Percentiles rank a stretch among this genome's conserved stretches.
phyloP scores from a whole-genome alignment of 345 rosid species.

The Euphorbia tirucalli region DNA sequence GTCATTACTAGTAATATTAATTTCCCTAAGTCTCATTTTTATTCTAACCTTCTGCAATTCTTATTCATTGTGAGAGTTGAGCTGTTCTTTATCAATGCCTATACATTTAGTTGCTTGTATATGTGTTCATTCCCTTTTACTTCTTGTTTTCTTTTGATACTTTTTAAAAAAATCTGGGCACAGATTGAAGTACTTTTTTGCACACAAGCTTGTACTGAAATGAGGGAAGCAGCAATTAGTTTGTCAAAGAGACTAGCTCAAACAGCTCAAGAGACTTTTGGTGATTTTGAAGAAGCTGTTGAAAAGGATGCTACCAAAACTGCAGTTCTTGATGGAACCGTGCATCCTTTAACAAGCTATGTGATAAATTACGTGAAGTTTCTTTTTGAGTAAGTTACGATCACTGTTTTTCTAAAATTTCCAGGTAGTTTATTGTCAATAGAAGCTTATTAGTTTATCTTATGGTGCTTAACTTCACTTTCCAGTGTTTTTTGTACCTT shows the following conservation, averaged over 20 bases:
- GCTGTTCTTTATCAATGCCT: too few species aligned
- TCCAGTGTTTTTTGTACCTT: background rate
- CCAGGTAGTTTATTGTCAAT: background rate
- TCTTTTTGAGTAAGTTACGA: slow-evolving; percentile 75
- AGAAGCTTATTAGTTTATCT: slow-evolving; percentile 2
- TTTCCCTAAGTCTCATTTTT: too few species aligned
- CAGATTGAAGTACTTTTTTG: slow-evolving; percentile 71
- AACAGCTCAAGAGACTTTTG: slow-evolving; percentile 91
- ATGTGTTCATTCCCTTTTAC: background rate
- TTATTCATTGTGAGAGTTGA: too few species aligned
- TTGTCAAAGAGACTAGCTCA: slow-evolving; percentile 82
- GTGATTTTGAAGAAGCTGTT: slow-evolving; percentile 94
- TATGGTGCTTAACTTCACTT: background rate
- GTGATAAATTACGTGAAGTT: slow-evolving; percentile 94
- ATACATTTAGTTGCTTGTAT: background rate
- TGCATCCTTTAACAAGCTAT: slow-evolving; percentile 96
- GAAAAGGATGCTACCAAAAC: slow-evolving; percentile 98
- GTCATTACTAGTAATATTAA: too few species aligned
- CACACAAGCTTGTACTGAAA: slow-evolving; percentile 63
- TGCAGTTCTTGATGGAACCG: slow-evolving; percentile 94
- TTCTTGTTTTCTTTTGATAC: background rate
- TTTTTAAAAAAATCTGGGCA: background rate
- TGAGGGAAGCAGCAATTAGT: slow-evolving; percentile 70
- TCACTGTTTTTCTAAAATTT: background rate
- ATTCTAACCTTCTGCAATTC: too few species aligned